Base-by-base conservation (phyloP, 345 rosid species). In the Hypericum perforatum region DNA sequence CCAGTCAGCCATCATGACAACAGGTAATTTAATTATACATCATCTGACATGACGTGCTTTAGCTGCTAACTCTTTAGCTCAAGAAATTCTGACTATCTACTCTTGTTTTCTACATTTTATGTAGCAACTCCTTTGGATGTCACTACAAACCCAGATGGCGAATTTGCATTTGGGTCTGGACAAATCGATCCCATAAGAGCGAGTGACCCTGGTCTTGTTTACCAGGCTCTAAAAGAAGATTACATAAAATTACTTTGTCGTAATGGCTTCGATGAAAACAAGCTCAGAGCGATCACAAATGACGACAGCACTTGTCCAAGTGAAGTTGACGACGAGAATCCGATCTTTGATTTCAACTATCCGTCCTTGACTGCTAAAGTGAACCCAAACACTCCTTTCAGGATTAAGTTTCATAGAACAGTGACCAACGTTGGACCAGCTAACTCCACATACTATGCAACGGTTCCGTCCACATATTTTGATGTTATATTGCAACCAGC, bases 231-330 rank as follows among this genome's bases (percentile, higher is more conserved):
- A n/a, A n/a, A n/a, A n/a, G n/a, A n/a, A n/a, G n/a, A n/a, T n/a
- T n/a, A n/a, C n/a, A n/a, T n/a, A n/a, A n/a, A n/a, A n/a, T n/a
- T n/a, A n/a, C n/a, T n/a, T n/a, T n/a, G n/a, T n/a, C n/a, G n/a
- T n/a, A n/a, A n/a, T n/a, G n/a, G n/a, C n/a, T n/a, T n/a, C n/a
- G n/a, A n/a, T n/a, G n/a, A n/a, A n/a, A n/a, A n/a, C n/a, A n/a
- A n/a, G n/a, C n/a, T n/a, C n/a, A n/a, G n/a, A n/a, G n/a, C n/a
- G n/a, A n/a, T n/a, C n/a, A n/a, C n/a, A n/a, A 47, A 7, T 16
- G 62, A 58, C 29, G 43, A 48, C 16, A 54, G 54, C 11, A 46
- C 16, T 47, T 53, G 62, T 58, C 45, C 62, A 0, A 6, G 9
- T 5, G 6, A 58, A 58, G 29, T 58, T 53, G 62, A 48, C 8